A percentile compares a stretch with the other conserved stretches of the same genome.
Conservation (phyloP, 139 green algal genomes). For the Eudorina sp. region DNA sequence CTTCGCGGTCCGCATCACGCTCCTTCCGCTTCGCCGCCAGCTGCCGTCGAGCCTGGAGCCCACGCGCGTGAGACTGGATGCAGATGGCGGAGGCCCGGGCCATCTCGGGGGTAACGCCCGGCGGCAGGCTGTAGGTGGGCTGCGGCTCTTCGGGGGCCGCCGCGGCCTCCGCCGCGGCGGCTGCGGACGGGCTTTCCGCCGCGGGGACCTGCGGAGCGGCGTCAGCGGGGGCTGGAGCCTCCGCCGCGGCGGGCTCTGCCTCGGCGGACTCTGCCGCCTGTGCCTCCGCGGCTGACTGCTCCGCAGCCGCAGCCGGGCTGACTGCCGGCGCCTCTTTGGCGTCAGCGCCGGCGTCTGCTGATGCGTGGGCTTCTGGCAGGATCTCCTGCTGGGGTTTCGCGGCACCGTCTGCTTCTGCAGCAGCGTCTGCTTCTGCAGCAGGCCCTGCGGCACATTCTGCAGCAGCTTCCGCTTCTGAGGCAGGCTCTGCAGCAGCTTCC, state of each 20-base stretch:
- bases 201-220: background rate
- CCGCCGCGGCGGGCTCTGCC: background rate
- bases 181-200: too few relatives aligned
- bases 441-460: background rate
- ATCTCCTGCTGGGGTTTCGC: too few relatives aligned
- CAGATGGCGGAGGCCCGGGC: background rate
- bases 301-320: background rate
- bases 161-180: background rate
- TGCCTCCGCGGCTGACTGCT: too few relatives aligned
- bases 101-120: conserved; percentile 6
- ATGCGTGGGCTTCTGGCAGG: too few relatives aligned
- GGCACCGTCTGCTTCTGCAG: too few relatives aligned
- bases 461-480: background rate
- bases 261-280: background rate
- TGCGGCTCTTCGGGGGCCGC: background rate
- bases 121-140: conserved; percentile 8
- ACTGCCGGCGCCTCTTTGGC: too few relatives aligned
- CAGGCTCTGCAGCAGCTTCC: background rate
- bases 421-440: too few relatives aligned
- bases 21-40: background rate
- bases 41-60: background rate
- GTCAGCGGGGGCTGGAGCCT: background rate
- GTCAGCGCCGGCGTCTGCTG: too few relatives aligned
- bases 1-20: background rate
- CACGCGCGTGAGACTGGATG: conserved; percentile 11